phyloP scores from a whole-genome alignment of 2,329 filamentous ascomycete species.

The Trichoderma sp. region DNA sequence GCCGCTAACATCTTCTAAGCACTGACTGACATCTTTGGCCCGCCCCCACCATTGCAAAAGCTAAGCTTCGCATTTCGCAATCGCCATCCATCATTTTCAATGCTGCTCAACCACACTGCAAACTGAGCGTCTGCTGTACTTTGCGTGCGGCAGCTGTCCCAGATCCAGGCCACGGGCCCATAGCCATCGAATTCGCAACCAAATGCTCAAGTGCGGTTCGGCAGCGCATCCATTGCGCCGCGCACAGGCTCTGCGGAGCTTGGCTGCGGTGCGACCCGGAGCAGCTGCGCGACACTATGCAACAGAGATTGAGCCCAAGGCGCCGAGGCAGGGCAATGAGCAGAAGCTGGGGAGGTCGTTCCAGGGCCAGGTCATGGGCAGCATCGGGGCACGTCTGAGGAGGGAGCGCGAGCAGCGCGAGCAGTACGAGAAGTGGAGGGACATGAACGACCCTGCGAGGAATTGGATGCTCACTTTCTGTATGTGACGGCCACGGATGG shows the following conservation, averaged over 20 bases:
- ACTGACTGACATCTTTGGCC: neutral
- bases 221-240: constrained; percentile 31
- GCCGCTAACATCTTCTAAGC: neutral
- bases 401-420: constrained; percentile 54
- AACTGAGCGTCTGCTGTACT: neutral
- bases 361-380: constrained; percentile 59
- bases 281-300: constrained; percentile 32
- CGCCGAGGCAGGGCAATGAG: constrained; percentile 35
- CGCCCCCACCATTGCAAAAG: constrained; percentile 8
- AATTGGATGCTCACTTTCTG: constrained; percentile 55
- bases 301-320: constrained; percentile 36
- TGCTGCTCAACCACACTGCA: neutral
- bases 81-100: neutral
- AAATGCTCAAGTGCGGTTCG: constrained; percentile 18
- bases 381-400: constrained; percentile 52
- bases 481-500: constrained; percentile 32
- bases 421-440: constrained; percentile 45
- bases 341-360: constrained; percentile 44
- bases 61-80: neutral
- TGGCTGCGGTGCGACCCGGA: constrained; percentile 22
- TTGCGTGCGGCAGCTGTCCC: neutral
- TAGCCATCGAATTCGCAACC: neutral
- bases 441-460: constrained; percentile 40
- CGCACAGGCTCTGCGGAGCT: constrained; percentile 32
- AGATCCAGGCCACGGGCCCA: neutral